These are phyloP conservation scores for Pyrenophora seminiperda DNA, from an alignment of 2,329 filamentous ascomycete species.

Conservation along the genomic window DNA sequence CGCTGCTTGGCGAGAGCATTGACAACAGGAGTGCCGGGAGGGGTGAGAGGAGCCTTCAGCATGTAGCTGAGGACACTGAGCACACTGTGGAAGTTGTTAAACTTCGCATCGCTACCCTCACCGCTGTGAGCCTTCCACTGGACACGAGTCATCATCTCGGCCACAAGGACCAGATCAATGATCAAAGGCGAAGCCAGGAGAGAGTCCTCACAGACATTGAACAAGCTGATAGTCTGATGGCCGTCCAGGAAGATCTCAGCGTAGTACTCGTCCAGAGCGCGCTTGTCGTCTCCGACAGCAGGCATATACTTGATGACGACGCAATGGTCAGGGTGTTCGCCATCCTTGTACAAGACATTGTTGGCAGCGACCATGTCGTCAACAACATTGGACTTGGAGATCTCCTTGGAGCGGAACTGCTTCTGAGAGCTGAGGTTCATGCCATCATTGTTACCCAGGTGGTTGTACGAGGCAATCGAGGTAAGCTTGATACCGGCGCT, in stretches of 20 bases:
- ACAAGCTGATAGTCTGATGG: slow-evolving; percentile 96
- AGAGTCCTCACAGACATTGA: slow-evolving; percentile 99
- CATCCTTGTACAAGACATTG: slow-evolving; percentile 82
- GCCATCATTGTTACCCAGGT: slow-evolving; percentile 98
- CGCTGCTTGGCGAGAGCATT: slow-evolving; percentile 97
- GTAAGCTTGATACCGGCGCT: slow-evolving; percentile 98
- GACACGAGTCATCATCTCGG: slow-evolving; percentile 98
- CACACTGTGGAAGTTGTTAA: slow-evolving; percentile 94
- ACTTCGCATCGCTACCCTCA: slow-evolving; percentile 65
- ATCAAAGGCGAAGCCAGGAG: slow-evolving; percentile 94
- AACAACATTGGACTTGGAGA: slow-evolving; percentile 98
- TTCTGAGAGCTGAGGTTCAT: slow-evolving; percentile 97
- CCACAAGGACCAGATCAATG: slow-evolving; percentile 89
- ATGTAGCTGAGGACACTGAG: slow-evolving; percentile 98
- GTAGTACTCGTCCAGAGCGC: slow-evolving; percentile 98
- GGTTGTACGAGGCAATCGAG: slow-evolving; percentile 98
- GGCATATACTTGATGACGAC: slow-evolving; percentile 99
- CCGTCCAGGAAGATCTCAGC: slow-evolving; percentile 98
- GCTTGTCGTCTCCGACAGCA: slow-evolving; percentile 97
- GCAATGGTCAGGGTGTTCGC: slow-evolving; percentile 95
- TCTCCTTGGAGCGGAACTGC: slow-evolving; percentile 99
- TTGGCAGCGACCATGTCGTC: slow-evolving; percentile 99
- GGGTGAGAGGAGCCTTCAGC: slow-evolving; percentile 92
- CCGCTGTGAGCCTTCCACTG: slow-evolving; percentile 74
- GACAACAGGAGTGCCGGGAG: slow-evolving; percentile 91